Evolutionary conservation across 805 yeast genomes (phyloP), one percentile per base, ranked within the genome.

Genomic region (Metschnikowia shivogae): DNA sequence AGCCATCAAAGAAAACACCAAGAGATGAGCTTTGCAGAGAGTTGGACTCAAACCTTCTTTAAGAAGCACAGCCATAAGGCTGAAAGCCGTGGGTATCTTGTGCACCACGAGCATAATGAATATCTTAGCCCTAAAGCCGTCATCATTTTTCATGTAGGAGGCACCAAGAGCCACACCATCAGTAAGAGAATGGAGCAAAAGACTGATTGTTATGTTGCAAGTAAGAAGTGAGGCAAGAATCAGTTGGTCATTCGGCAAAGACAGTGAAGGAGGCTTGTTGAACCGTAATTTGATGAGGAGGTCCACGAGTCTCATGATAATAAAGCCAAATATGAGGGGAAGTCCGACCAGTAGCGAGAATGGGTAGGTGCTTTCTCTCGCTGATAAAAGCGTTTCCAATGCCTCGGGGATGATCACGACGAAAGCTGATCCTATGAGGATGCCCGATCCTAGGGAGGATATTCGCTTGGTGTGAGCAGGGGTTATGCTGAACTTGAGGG

Each of bases 151-250:
- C 20, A 73, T 61, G 39, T 73, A 69, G 1, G 84, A 72, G 0
- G 89, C 76, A 0, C 89, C 89, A 30, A 86, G 65, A 0, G 89
- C 83, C 6, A 86, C 67, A 1, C 95, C 95, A 55, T 86, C 95
- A 1, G 86, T 79, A 2, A 80, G 55, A 0, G 87, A 78, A 57
- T 86, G 95, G 12, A 85, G 67, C 1, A 84, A 57, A 11, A 86
- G 67, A 0, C 89, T 89, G 4, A 84, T 53, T 0, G 86, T 77
- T 20, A 39, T 30, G 13, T 39, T 39, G 34, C 24, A 39, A 7
- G 42, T 30, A 2, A 80, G 67, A 1, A 86, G 64, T 12, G 78
- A 64, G 13, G 58, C 54, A 14, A 73, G 41, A 1, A 77, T 64
- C 3, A 72, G 58, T 28, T 43, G 30, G 8, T 22, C 24, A 13